Evolutionary conservation across 1,284 basidiomycete species (phyloP).

Genomic region (Taiwanofungus camphoratus): DNA sequence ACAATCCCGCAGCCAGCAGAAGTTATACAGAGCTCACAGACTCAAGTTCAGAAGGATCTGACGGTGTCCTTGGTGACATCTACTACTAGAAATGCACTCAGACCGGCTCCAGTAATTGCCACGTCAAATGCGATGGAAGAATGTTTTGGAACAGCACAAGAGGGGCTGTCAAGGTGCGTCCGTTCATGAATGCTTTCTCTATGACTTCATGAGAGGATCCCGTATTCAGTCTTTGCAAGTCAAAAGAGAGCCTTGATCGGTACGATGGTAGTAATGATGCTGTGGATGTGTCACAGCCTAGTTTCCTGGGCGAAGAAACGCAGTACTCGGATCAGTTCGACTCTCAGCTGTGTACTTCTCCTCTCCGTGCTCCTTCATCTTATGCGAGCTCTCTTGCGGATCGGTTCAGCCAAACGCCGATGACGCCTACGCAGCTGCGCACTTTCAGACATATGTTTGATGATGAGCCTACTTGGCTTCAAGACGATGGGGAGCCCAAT

Average conservation of each 20-base stretch:
- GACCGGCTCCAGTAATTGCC: too few relatives aligned
- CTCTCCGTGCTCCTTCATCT: conserved; percentile 5
- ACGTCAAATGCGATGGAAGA: too few relatives aligned
- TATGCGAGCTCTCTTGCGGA: conserved; percentile 1
- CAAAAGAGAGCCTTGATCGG: too few relatives aligned
- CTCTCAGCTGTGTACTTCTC: conserved; percentile 8
- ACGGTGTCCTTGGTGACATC: conserved; percentile 5
- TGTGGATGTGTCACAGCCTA: too few relatives aligned
- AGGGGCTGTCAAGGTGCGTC: too few relatives aligned
- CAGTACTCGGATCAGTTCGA: conserved; percentile 7
- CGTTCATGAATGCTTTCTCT: too few relatives aligned
- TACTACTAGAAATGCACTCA: too few relatives aligned
- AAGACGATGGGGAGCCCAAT: not conserved
- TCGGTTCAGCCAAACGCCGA: not conserved
- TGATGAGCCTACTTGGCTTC: not conserved
- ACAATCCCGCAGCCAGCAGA: conserved; percentile 3
- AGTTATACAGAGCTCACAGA: conserved; percentile 16
- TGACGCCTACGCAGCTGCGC: conserved; percentile 9
- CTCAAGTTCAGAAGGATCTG: conserved; percentile 13
- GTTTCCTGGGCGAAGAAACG: too few relatives aligned
- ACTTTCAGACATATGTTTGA: conserved; percentile 14
- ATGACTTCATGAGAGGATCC: too few relatives aligned
- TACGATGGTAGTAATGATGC: too few relatives aligned
- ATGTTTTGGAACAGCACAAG: too few relatives aligned
- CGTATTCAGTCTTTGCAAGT: too few relatives aligned